Conservation (phyloP, 345 rosid genomes). For the Populus deltoides region DNA sequence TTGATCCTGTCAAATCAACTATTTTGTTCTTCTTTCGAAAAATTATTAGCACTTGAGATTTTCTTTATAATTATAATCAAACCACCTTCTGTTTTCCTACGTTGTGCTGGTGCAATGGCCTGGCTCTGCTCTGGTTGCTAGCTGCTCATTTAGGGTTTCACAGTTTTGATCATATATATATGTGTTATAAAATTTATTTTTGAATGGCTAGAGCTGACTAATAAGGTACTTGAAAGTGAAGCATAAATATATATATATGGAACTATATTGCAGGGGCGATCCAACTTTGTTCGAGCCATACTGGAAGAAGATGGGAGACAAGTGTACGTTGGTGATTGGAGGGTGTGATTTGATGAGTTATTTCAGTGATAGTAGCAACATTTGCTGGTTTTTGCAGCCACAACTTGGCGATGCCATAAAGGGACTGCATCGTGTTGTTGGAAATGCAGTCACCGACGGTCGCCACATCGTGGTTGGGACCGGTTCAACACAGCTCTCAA, state of each 20-base stretch:
- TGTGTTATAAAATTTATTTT: background rate
- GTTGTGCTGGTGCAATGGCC: background rate
- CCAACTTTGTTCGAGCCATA: slow-evolving; percentile 70
- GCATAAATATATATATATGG: background rate
- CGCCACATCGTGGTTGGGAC: slow-evolving; percentile 69
- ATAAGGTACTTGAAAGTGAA: background rate
- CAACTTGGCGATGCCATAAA: slow-evolving; percentile 58
- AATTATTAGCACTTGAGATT: background rate
- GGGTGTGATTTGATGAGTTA: slow-evolving; percentile 83
- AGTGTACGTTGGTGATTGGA: slow-evolving; percentile 54
- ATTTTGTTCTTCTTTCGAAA: background rate
- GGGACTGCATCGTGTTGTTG: slow-evolving; percentile 52
- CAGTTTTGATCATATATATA: background rate
- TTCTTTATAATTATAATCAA: background rate
- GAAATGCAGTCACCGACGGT: slow-evolving; percentile 59
- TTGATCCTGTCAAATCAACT: too few species aligned
- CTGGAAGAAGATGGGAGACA: slow-evolving; percentile 66
- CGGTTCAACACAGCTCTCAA: slow-evolving; percentile 78
- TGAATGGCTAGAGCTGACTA: too few species aligned
- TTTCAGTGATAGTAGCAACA: slow-evolving; percentile 47
- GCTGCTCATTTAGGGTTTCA: background rate
- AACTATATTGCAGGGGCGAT: slow-evolving; percentile 60
- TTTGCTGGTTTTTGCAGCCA: slow-evolving; percentile 83
- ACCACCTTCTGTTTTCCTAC: background rate
- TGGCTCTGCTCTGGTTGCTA: background rate